Evolutionary conservation across 2,329 filamentous ascomycete genomes (phyloP).

Genomic region (Colletotrichum sansevieriae): DNA sequence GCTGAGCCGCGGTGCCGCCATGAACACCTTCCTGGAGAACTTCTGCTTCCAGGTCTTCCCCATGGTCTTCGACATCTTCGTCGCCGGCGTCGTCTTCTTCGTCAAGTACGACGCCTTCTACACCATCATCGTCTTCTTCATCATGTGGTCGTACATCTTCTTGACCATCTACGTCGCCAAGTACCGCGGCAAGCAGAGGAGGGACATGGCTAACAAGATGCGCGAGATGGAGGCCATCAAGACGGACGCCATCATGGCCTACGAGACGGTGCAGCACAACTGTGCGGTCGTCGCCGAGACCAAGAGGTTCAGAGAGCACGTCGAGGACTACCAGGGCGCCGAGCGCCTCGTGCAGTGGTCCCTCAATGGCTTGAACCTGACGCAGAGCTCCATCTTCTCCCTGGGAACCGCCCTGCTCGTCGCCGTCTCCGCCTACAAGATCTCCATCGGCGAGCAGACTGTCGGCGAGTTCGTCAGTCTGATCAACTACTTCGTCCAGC

Average conservation of each 20-base stretch:
- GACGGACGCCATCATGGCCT: conserved; percentile 63
- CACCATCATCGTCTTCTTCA: conserved; percentile 61
- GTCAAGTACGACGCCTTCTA: conserved; percentile 61
- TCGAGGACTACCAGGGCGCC: conserved; percentile 67
- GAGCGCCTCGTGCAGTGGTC: conserved; percentile 69
- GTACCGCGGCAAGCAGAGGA: conserved; percentile 57
- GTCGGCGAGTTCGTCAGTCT: conserved; percentile 70
- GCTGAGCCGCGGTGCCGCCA: conserved; percentile 59
- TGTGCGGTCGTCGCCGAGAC: conserved; percentile 72
- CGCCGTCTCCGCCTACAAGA: conserved; percentile 72
- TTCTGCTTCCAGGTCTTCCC: conserved; percentile 64
- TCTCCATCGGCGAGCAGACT: conserved; percentile 64
- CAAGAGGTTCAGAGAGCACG: conserved; percentile 67
- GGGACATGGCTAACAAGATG: conserved; percentile 58
- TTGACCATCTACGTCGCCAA: conserved; percentile 65
- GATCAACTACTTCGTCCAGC: conserved; percentile 71
- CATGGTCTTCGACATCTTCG: conserved; percentile 62
- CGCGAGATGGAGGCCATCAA: conserved; percentile 58
- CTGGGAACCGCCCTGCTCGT: conserved; percentile 71
- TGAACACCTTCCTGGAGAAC: conserved; percentile 63
- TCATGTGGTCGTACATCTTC: conserved; percentile 64
- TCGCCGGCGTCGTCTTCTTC: conserved; percentile 63
- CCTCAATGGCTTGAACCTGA: conserved; percentile 70
- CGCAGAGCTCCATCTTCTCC: conserved; percentile 74
- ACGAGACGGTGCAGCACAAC: conserved; percentile 74